Conservation (phyloP, 345 rosid species). For the Eucalyptus shirleyi region DNA sequence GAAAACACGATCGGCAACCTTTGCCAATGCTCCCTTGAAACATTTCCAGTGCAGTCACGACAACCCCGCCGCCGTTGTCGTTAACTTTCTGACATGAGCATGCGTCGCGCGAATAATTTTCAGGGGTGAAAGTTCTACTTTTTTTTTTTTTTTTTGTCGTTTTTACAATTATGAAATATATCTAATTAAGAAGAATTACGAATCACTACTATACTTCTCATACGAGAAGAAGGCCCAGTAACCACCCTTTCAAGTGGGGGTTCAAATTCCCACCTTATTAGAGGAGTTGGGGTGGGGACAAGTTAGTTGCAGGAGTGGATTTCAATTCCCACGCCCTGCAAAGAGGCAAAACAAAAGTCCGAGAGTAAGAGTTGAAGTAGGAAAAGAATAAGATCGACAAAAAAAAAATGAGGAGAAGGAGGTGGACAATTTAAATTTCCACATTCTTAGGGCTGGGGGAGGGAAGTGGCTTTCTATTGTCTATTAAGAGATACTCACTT, state of each 20-base stretch:
- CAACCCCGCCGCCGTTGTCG: too few relatives aligned
- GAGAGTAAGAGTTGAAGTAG: too few relatives aligned
- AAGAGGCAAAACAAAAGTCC: fast-evolving
- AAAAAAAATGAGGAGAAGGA: too few relatives aligned
- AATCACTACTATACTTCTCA: neutral
- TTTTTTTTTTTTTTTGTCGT: neutral
- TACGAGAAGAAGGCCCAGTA: too few relatives aligned
- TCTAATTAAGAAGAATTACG: neutral
- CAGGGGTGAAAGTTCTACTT: neutral
- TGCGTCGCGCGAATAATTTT: neutral
- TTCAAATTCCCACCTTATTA: too few relatives aligned
- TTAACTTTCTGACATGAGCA: neutral
- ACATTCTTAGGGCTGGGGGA: too few relatives aligned
- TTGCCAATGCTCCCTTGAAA: neutral
- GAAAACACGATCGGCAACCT: neutral
- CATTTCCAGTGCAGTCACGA: neutral
- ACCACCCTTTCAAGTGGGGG: fast-evolving
- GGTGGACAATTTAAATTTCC: too few relatives aligned
- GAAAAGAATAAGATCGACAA: fast-evolving
- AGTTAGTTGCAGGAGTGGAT: fast-evolving
- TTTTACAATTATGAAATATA: neutral
- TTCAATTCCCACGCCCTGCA: too few relatives aligned
- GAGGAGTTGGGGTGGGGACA: fast-evolving
- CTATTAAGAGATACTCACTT: neutral
- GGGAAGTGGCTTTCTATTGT: too few relatives aligned